Base-by-base conservation (phyloP, 176 grass and related monocot species). In the Saccharum spontaneum region DNA sequence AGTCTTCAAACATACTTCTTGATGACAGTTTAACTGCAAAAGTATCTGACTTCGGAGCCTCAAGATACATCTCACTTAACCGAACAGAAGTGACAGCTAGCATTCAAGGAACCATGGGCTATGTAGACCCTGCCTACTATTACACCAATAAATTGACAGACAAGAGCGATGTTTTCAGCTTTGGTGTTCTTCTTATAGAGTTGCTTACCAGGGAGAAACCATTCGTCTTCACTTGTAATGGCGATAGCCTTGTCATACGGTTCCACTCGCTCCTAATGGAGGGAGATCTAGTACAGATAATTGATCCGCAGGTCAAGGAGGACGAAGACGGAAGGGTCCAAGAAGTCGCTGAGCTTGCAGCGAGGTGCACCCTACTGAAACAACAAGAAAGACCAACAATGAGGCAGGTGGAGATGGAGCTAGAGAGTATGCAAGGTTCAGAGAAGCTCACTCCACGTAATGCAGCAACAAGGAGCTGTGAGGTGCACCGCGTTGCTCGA, bases 101-200 rank as follows among this genome's bases (percentile, higher is more conserved):
- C 30, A 36, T 90, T 43, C 92, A 91, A 73, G 92, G 85, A 70
- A 93, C 91, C 24, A 66, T 81, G 24, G 81, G 91, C 4, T 90
- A 92, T 65, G 70, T 92, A 41, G 91, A 92, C 18, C 91, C 91
- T 31, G 73, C 81, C 49, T 93, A 90, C 20, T 93, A 90, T 30
- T 18, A 75, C 3, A 59, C 31, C 0, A 33, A 52, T 8, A 11
- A 36, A 23, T 7, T 79, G 18, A 28, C 40, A 3, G 61, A 67
- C 3, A 80, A 80, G 10, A 80, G 78, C 1, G 78, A 80, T 31
- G 63, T 80, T 15, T 80, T 68, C 6, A 68, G 78, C 38, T 70
- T 81, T 57, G 79, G 79, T 2, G 65, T 81, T 55, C 65, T 81
- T 11, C 65, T 76, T 65, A 9, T 78, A 68, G 63, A 86, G 16